Base-by-base conservation (phyloP, 2,329 filamentous ascomycete species). In the Phialophora chinensis region DNA sequence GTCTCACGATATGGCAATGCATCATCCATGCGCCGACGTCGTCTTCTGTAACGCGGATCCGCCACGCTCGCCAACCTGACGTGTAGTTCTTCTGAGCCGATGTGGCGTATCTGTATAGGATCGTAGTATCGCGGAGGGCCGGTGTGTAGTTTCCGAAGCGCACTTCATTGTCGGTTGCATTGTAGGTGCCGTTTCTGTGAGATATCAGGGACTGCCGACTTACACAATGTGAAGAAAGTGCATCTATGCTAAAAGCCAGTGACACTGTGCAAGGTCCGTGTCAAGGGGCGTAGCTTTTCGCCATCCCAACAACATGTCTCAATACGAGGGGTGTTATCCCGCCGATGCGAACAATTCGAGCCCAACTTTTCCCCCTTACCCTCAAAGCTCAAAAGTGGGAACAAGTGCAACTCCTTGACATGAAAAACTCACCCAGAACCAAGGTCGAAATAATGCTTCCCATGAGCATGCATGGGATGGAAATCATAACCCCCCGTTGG, bases 11-110 rank as follows among this genome's bases (percentile, higher is more conserved):
- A 73, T 84, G 82, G 62, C 82, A 84, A 72, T 84, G 82, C 44
- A 83, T 72, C 81, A 84, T 81, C 80, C 81, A 84, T 5, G 81
- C 81, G 0, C 86, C 87, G 0, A 83, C 75, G 58, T 72, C 63
- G 3, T 65, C 63, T 63, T 83, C 76, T 8, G 76, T 78, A 0
- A 88, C 82, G 3, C 85, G 78, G 0, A 88, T 75, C 10, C 87
- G 78, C 87, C 87, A 89, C 0, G 81, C 87, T 23, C 87, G 78
- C 87, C 87, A 90, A 0, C 87, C 86, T 0, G 81, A 78, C 1
- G 79, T 80, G 4, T 77, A 73, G 3, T 81, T 76, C 0, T 80
- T 74, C 1, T 69, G 69, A 0, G 80, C 82, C 27, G 78, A 79
- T 1, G 75, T 68, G 0, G 75, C 76, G 69, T 88, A 90, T 1